Evolutionary conservation across 2,329 filamentous ascomycete genomes (phyloP).

Genomic region (Zymoseptoria passerinii): DNA sequence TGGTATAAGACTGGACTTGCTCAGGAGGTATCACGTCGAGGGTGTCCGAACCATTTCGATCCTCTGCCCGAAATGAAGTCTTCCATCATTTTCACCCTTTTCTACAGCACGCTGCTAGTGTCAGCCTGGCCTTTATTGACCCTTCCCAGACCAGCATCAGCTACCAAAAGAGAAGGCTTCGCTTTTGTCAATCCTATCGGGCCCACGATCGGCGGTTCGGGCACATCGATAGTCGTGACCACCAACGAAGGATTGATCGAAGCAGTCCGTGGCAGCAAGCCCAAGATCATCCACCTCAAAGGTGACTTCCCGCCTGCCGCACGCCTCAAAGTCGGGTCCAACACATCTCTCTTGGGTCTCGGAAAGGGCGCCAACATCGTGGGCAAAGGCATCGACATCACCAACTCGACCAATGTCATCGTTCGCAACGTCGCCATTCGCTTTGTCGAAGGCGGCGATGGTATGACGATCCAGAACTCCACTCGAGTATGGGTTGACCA

Average conservation of each 20-base stretch:
- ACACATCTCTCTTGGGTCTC: slow-evolving; percentile 38
- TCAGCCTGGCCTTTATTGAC: background rate
- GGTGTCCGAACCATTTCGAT: background rate
- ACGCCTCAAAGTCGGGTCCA: slow-evolving; percentile 39
- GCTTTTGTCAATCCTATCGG: slow-evolving; percentile 20
- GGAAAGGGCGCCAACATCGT: slow-evolving; percentile 31
- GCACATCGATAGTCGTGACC: slow-evolving; percentile 30
- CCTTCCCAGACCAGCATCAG: background rate
- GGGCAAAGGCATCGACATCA: slow-evolving; percentile 32
- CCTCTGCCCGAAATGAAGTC: background rate
- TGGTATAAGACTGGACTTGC: too few relatives aligned
- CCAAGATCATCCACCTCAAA: slow-evolving; percentile 38
- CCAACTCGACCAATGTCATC: slow-evolving; percentile 34
- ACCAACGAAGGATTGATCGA: slow-evolving; percentile 34
- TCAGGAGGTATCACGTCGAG: background rate
- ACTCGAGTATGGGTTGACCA: slow-evolving; percentile 44
- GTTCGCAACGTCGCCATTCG: slow-evolving; percentile 33
- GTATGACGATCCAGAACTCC: slow-evolving; percentile 39
- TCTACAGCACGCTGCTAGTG: background rate
- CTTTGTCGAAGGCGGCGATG: slow-evolving; percentile 35
- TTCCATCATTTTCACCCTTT: background rate
- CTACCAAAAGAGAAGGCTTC: slow-evolving; percentile 8
- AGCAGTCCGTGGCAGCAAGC: slow-evolving; percentile 37
- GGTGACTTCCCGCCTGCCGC: slow-evolving; percentile 36
- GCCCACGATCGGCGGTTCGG: slow-evolving; percentile 33